Evolutionary conservation across 495 filamentous ascomycete species (phyloP), one percentile per base, ranked within the genome.

Genomic region (Tetracladium marchalianum): DNA sequence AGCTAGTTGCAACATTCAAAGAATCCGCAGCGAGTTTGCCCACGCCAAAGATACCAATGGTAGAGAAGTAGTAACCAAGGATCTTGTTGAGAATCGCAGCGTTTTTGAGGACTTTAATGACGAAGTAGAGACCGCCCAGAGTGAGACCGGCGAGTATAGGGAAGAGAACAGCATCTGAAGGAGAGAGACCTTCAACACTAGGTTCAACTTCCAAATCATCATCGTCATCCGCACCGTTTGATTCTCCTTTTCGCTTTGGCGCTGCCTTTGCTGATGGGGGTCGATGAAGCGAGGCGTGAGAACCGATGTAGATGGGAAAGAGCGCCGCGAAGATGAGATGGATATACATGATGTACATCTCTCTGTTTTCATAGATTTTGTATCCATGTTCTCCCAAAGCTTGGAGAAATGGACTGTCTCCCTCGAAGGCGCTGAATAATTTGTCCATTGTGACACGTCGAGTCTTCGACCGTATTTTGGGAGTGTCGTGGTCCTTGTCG

Each of bases 71-170:
- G 55, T 74, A 81, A 32, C 82, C 81, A 11, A 98, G 66, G 15
- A 93, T 76, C 66, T 83, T 85, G 65, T 90, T 97, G 54, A 98
- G 55, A 9, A 92, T 64, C 9, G 77, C 69, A 0, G 90, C 80
- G 55, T 94, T 85, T 52, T 92, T 74, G 19, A 94, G 72, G 74
- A 82, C 93, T 56, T 93, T 87, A 60, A 97, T 87, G 43, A 95
- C 70, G 56, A 90, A 78, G 64, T 96, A 97, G 11, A 98, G 71
- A 0, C 78, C 81, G 24, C 81, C 71, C 9, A 98, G 76, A 0
- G 81, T 77, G 1, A 66, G 48, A 5, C 81, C 92, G 8, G 88
- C 90, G 31, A 85, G 64, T n/a, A 96, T 52, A 7, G 92, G 92
- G 41, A 96, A 83, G 62, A 92, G 68, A 52, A 97, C 71, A 31